Evolutionary conservation across 2,329 filamentous ascomycete genomes (phyloP), one percentile per base, ranked within the genome.

Genomic region (Parastagonospora nodorum): DNA sequence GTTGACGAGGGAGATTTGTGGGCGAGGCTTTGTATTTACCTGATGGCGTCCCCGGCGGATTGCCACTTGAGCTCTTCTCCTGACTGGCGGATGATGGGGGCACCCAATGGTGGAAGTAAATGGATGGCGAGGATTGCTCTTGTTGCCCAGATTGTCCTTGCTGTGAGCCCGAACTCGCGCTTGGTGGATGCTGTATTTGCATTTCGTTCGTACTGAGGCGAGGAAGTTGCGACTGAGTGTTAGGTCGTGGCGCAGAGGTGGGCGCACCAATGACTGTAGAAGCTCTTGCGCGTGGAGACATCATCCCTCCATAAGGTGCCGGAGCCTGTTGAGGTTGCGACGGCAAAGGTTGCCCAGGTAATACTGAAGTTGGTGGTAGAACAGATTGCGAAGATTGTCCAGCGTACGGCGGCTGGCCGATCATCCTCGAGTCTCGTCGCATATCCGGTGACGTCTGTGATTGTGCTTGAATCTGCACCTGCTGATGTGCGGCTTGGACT

Each of bases 91-190:
- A 83, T 10, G 55, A 58, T 11, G 92, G 92, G 39, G 92, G 92
- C 52, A 93, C 89, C 91, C 92, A 96, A 70, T 96, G 90, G 68
- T 96, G 90, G 71, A 96, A 96, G 73, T 90, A 94, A 41, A 96
- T 89, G 16, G 87, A 88, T 0, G 88, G 86, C 35, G 88, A 90
- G 14, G 85, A 82, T 57, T 87, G 80, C 38, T 84, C 75, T 63
- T 86, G 84, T 51, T 82, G 81, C 39, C 79, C 74, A 7, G 78
- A 75, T 47, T 84, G 81, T 49, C 78, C 76, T 35, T 76, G 76
- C 52, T 78, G 77, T 52, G 67, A 66, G 54, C 53, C 68, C 7
- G 73, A 65, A 38, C 69, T 69, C n/a, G 67, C 68, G 41, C 69
- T 62, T n/a, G 77, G 76, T 41, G 77, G 75, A 52, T 77, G 76